Evolutionary conservation across 192 early-diverging fungal species (phyloP), one percentile per base, ranked within the genome.

Genomic region (Coemansia sp.): DNA sequence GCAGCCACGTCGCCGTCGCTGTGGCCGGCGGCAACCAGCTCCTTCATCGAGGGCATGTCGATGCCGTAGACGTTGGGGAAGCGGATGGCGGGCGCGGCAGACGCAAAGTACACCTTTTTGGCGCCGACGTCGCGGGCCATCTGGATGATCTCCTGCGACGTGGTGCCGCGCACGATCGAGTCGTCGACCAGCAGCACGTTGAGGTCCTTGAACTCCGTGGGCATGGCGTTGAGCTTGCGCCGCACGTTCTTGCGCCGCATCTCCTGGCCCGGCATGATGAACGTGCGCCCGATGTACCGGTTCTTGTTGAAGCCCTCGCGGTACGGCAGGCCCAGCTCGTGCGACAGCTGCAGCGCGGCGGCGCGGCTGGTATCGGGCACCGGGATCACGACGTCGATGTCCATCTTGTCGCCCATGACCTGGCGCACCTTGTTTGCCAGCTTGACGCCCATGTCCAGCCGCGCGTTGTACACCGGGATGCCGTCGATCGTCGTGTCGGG

Each of bases 291-390:
- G 82, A 99, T 86, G 72, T 99, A 99, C 63, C 95, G 82, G 87
- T 99, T 99, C 84, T 99, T 99, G 83, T 96, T 93, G 76, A 99
- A 98, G 6, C 97, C 97, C 88, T 99, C 97, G 61, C 97, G 93
- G 73, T 95, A 99, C 49, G 87, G 71, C 55, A 94, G 87, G 54
- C 93, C 90, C 57, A 99, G 79, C 72, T 90, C 87, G 65, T 92
- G 88, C 25, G 95, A 91, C 2, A 89, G 84, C 82, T 99, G 94
- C 69, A 99, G 76, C 35, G 96, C 97, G 16, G 96, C 91, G 1
- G 90, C 90, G 65, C 97, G 88, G 75, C 90, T 92, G 20, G 97
- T 99, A 75, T 99, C 97, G 30, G 97, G 96, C 36, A 95, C 97
- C 16, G 97, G 97, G 78, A 99, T 97, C 36, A 99, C 91, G 6